Evolutionary conservation across 345 rosid genomes (phyloP), one percentile per base, ranked within the genome.

Genomic region (Gossypium turneri): DNA sequence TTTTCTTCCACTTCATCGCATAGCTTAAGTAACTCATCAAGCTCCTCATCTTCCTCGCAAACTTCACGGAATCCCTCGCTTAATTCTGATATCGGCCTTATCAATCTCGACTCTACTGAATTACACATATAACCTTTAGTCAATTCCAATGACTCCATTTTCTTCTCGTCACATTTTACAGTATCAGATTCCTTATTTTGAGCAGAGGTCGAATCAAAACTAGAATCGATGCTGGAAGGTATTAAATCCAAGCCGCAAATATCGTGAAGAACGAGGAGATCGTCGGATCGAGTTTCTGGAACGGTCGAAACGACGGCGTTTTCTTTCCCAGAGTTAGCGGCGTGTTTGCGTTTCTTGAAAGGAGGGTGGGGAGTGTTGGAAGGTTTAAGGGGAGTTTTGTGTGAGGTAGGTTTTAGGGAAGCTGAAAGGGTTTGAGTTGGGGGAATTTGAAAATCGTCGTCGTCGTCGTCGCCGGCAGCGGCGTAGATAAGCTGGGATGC

Each of bases 161-260:
- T 79, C 25, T 63, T 79, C 22, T 60, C 72, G 50, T 53, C 38
- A 13, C 19, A 20, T 53, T 15, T 75, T 50, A 38, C 58, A 8
- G 63, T 72, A 53, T 22, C 68, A 19, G 19, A 59, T 4, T 57
- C 62, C 67, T 20, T 17, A 41, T 67, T 56, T 68, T 66, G 76
- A 19, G 47, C 78, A 13, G 24, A 69, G 2, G 3, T 76, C 58
- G 22, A 43, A 16, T 24, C n/a, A 16, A 6, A 29, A 74, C 79
- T 72, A 53, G 86, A 88, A 67, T 85, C 92, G 34, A 90, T 81
- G 86, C 85, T 90, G 27, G 91, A 88, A 0, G 89, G 87, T 61
- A 94, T 88, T 57, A 76, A 81, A 55, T 94, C 94, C 82, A 92
- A 81, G 85, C 96, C 84, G 82, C 83, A 87, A 25, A 19, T 38